Conservation (phyloP, 2,329 filamentous ascomycete species). For the Dactylellina drechsleri region DNA sequence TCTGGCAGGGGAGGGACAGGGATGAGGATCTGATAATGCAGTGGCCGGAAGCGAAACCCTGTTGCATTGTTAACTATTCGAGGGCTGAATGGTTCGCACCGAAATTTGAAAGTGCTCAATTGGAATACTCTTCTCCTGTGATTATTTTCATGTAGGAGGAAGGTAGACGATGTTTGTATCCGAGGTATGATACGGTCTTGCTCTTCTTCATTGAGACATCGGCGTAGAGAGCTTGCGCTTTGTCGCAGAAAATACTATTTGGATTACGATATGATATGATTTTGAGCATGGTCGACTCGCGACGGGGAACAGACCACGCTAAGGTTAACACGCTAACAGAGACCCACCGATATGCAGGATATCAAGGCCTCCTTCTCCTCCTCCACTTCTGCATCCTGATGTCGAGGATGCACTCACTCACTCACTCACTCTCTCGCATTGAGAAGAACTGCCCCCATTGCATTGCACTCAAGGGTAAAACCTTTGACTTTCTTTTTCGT, state of each 20-base stretch:
- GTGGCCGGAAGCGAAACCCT: background rate
- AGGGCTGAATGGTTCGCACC: too few relatives aligned
- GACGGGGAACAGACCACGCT: constrained; percentile 28
- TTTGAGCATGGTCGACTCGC: constrained; percentile 10
- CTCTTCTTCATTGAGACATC: background rate
- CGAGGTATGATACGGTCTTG: too few relatives aligned
- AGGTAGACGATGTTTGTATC: too few relatives aligned
- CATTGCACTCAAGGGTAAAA: background rate
- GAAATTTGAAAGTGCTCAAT: too few relatives aligned
- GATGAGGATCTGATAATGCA: constrained; percentile 53
- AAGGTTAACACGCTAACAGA: background rate
- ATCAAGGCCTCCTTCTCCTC: constrained; percentile 1
- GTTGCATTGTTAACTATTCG: background rate
- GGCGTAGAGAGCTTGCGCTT: constrained; percentile 24
- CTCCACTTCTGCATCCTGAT: too few relatives aligned
- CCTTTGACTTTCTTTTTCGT: constrained; percentile 25
- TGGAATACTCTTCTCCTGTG: too few relatives aligned
- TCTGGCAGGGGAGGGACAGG: constrained; percentile 26
- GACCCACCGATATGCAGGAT: constrained; percentile 27
- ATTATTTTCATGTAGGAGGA: too few relatives aligned
- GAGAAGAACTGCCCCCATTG: constrained; percentile 20
- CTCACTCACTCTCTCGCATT: too few relatives aligned
- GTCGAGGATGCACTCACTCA: too few relatives aligned
- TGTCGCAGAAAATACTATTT: constrained; percentile 2
- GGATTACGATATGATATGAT: constrained; percentile 49